Conservation (phyloP, 176 grass and related monocot species). For the Raddia distichophylla region DNA sequence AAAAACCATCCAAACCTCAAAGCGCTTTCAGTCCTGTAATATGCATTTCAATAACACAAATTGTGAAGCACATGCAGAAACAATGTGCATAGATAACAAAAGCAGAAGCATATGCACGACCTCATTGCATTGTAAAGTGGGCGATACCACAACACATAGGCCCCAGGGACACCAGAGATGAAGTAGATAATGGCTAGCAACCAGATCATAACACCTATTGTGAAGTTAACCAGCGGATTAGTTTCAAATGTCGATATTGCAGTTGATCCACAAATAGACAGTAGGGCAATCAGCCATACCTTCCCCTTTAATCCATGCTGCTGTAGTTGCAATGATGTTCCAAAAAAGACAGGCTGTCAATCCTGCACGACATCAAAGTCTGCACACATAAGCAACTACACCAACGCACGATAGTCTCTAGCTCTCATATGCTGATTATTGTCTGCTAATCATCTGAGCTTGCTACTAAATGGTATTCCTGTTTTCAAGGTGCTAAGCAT, state of each 20-base stretch:
- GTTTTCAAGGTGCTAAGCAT: slow-evolving; percentile 7
- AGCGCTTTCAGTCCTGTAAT: slow-evolving; percentile 89
- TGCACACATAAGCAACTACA: slow-evolving; percentile 31
- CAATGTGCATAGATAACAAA: slow-evolving; percentile 22
- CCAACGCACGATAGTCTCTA: slow-evolving; percentile 2
- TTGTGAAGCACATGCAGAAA: slow-evolving; percentile 32
- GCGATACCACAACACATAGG: slow-evolving; percentile 90
- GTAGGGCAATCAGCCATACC: slow-evolving; percentile 44
- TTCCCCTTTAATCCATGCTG: slow-evolving; percentile 95
- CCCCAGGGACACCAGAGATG: slow-evolving; percentile 85
- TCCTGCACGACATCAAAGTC: slow-evolving; percentile 62
- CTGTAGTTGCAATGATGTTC: slow-evolving; percentile 83
- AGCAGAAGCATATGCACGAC: slow-evolving; percentile 40
- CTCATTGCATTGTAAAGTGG: slow-evolving; percentile 97
- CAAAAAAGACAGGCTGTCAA: slow-evolving; percentile 80
- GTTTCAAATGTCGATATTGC: slow-evolving; percentile 16
- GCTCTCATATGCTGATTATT: neutral
- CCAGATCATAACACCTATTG: slow-evolving; percentile 87
- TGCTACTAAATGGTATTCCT: slow-evolving; percentile 17
- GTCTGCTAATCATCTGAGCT: slow-evolving; percentile 7
- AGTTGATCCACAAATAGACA: slow-evolving; percentile 17
- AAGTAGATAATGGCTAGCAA: slow-evolving; percentile 97
- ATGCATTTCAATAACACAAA: slow-evolving; percentile 24
- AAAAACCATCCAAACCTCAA: slow-evolving; percentile 98
- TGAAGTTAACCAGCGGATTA: slow-evolving; percentile 26